These are phyloP conservation scores for Triangularia verruculosa DNA, from an alignment of 2,329 filamentous ascomycete species.

Conservation along the genomic window DNA sequence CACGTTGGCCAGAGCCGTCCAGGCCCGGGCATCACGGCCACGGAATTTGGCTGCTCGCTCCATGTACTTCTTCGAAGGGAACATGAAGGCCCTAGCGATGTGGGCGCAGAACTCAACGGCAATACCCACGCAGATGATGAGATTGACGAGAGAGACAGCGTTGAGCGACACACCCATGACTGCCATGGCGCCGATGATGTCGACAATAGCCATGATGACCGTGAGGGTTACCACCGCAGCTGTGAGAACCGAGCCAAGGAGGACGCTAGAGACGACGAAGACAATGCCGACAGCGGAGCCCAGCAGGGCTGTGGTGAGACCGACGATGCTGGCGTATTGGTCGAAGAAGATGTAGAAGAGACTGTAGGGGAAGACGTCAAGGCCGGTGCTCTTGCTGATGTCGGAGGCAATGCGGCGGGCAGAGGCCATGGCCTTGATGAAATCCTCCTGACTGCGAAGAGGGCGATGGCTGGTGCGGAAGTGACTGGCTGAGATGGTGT, in stretches of 20 bases:
- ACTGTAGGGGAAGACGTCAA: slow-evolving; percentile 92
- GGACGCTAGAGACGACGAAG: slow-evolving; percentile 71
- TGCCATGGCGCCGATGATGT: slow-evolving; percentile 95
- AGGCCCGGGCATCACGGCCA: slow-evolving; percentile 79
- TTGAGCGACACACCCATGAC: slow-evolving; percentile 86
- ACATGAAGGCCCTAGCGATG: slow-evolving; percentile 92
- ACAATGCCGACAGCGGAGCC: slow-evolving; percentile 83
- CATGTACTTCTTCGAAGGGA: slow-evolving; percentile 79
- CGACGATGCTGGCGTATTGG: slow-evolving; percentile 84
- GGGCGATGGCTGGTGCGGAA: slow-evolving; percentile 90
- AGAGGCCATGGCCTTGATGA: slow-evolving; percentile 85
- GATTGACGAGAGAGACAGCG: slow-evolving; percentile 89
- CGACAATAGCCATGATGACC: slow-evolving; percentile 88
- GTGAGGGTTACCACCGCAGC: slow-evolving; percentile 80
- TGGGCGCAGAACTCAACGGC: slow-evolving; percentile 97
- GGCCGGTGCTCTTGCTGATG: slow-evolving; percentile 66
- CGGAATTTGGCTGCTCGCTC: slow-evolving; percentile 77
- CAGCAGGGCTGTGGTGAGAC: slow-evolving; percentile 74
- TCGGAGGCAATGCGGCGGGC: slow-evolving; percentile 83
- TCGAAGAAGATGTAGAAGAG: slow-evolving; percentile 99
- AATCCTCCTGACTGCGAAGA: slow-evolving; percentile 82
- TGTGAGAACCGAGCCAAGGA: slow-evolving; percentile 81
- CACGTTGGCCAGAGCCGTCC: slow-evolving; percentile 92
- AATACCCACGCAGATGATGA: slow-evolving; percentile 96
- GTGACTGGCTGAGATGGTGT: slow-evolving; percentile 76